Percentiles rank a stretch among this genome's conserved stretches.
These are phyloP conservation scores for Exophiala viscosa DNA, from an alignment of 2,329 filamentous ascomycete genomes.

Conservation along the genomic window DNA sequence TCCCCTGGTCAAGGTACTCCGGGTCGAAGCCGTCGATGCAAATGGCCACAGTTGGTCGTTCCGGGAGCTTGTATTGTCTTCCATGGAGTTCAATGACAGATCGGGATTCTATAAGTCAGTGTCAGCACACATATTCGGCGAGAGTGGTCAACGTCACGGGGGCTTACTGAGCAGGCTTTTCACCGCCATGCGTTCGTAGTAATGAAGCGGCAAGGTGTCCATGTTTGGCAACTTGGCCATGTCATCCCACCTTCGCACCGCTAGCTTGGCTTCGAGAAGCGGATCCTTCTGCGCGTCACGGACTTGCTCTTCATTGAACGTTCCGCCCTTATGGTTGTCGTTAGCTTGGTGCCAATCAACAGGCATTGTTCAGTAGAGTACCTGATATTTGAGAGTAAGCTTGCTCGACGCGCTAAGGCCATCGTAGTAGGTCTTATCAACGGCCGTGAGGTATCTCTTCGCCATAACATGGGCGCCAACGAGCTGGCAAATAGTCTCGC, in stretches of 20 bases:
- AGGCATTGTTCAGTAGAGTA: constrained; percentile 3
- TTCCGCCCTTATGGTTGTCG: constrained; percentile 26
- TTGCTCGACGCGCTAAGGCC: constrained; percentile 32
- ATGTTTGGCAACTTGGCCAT: constrained; percentile 29
- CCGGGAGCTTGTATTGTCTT: constrained; percentile 33
- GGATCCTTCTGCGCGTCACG: constrained; percentile 29
- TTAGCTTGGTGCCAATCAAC: background rate
- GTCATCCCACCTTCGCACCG: constrained; percentile 32
- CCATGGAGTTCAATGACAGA: constrained; percentile 30
- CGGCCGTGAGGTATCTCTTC: constrained; percentile 32
- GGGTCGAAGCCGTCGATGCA: constrained; percentile 47
- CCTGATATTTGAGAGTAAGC: constrained; percentile 31
- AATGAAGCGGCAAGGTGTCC: constrained; percentile 25
- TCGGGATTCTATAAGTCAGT: constrained; percentile 17
- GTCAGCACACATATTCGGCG: background rate
- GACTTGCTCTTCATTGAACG: constrained; percentile 26
- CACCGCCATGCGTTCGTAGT: constrained; percentile 29
- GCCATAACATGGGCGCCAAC: constrained; percentile 35
- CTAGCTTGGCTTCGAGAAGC: constrained; percentile 30
- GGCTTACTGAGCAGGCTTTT: constrained; percentile 20
- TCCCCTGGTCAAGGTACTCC: constrained; percentile 37
- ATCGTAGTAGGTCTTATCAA: constrained; percentile 31
- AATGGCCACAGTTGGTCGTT: constrained; percentile 39
- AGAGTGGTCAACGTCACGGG: background rate
- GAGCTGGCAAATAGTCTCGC: constrained; percentile 30